Evolutionary conservation across 352 stramenopile species (phyloP).

Genomic region (Globisporangium recalcitrans): DNA sequence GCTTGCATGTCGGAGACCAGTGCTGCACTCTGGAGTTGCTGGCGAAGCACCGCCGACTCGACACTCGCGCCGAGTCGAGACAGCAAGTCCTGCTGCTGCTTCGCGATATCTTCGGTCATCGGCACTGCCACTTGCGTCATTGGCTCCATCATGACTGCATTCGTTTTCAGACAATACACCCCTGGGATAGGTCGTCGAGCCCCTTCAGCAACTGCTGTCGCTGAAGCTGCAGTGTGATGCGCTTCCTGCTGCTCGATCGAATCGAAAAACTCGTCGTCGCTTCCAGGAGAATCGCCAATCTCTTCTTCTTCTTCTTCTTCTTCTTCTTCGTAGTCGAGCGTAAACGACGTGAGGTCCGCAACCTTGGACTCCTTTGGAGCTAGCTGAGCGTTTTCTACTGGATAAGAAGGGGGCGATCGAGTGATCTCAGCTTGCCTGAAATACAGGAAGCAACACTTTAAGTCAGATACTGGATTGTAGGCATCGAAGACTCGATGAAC

Average conservation of each 20-base stretch:
- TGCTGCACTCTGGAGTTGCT: conserved; percentile 68
- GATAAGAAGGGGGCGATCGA: background rate
- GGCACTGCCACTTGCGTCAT: conserved; percentile 61
- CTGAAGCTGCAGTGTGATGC: conserved; percentile 11
- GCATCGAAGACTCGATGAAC: background rate
- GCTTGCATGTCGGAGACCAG: conserved; percentile 83
- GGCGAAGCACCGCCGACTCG: conserved; percentile 61
- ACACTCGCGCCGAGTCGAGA: conserved; percentile 57
- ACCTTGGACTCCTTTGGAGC: conserved; percentile 8
- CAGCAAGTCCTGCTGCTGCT: conserved; percentile 71
- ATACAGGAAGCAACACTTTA: background rate
- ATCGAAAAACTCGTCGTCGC: conserved; percentile 84
- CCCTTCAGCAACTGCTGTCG: conserved; percentile 22
- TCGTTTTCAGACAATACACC: conserved; percentile 39
- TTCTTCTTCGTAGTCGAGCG: conserved; percentile 25
- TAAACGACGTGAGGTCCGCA: conserved; percentile 29
- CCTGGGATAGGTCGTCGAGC: conserved; percentile 29
- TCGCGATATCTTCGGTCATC: conserved; percentile 75
- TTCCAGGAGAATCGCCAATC: conserved; percentile 28
- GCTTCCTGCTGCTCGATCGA: conserved; percentile 51
- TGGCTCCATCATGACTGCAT: conserved; percentile 51
- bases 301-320: conserved; percentile 27
- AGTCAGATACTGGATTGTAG: background rate
- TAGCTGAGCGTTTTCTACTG: background rate
- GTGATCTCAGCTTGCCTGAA: conserved; percentile 28